Evolutionary conservation across 306 rosid species (phyloP), one percentile per base, ranked within the genome.

Genomic region (Crataegus laevigata): DNA sequence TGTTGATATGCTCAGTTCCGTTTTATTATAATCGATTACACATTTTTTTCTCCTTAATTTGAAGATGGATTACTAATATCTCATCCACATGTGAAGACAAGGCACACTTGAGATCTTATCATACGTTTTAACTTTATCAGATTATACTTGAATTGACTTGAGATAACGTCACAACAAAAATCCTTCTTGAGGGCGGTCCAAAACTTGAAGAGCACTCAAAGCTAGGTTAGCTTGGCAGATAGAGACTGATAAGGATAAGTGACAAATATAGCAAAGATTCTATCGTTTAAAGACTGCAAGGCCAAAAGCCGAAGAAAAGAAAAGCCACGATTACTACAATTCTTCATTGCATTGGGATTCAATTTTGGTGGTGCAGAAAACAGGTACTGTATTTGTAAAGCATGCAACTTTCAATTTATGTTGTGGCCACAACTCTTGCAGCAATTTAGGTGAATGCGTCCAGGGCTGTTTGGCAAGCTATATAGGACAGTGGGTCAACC

Each of bases 41-140:
- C 14, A 6, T 8, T 15, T 3, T 29, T 29, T 15, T 0, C 12
- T 8, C 67, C 13, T 28, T 5, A 34, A 34, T 34, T 34, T 4
- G 40, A 36, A 62, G 40, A 62, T 62, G 7, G 9, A 60, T 65
- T 65, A 65, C 25, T 28, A 26, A 29, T 17, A 29, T 62, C 42
- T 17, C 50, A 34, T 34, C 47, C 9, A 11, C 15, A 34, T 34
- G 69, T 11, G 69, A 32, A 34, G 38, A 34, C 38, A 34, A 6
- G 38, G 6, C 9, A 34, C 2, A 1, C 38, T 34, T 1, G 2
- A 34, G 38, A 6, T 0, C 1, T 0, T 0, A 34, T 34, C 54
- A 15, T 47, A 2, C 3, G 21, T 47, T 15, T 47, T 47, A 47
- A 47, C 3, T 47, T 0, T 47, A 2, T 47, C 21, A 47, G 8